Conservation (phyloP, 257 asterid species). For the Solanum neorickii region DNA sequence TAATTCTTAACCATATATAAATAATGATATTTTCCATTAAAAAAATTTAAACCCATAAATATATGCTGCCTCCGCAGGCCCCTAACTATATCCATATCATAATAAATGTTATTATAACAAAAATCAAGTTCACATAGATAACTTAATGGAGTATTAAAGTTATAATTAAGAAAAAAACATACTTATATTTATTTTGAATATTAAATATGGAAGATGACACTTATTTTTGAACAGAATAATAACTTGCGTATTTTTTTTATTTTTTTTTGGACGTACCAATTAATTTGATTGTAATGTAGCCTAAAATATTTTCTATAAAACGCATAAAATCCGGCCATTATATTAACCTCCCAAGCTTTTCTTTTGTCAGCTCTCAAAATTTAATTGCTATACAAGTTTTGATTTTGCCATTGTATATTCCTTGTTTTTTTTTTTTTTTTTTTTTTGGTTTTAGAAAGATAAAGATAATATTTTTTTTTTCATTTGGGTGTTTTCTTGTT, state of each 20-base stretch:
- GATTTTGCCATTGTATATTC: not conserved
- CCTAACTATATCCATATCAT: too few species aligned
- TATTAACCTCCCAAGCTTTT: not conserved
- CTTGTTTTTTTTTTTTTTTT: not conserved
- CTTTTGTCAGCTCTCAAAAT: not conserved
- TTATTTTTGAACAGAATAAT: not conserved
- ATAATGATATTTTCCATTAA: too few species aligned
- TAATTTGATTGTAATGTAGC: not conserved
- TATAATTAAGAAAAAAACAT: not conserved
- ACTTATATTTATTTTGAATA: too few species aligned
- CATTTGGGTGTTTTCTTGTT: not conserved
- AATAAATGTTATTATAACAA: too few species aligned
- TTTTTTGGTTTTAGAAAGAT: not conserved
- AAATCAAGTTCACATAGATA: fast-evolving
- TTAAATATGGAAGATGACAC: not conserved
- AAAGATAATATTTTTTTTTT: not conserved
- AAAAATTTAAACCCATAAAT: too few species aligned
- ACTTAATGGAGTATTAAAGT: too few species aligned
- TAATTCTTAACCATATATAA: too few species aligned
- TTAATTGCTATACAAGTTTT: not conserved
- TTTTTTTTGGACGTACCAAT: too few species aligned
- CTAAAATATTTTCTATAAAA: not conserved
- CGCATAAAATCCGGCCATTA: not conserved
- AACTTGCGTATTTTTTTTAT: too few species aligned
- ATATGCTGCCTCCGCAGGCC: too few species aligned